Evolutionary conservation across 176 grass and related monocot genomes (phyloP).

Genomic region (Cenchrus americanus): DNA sequence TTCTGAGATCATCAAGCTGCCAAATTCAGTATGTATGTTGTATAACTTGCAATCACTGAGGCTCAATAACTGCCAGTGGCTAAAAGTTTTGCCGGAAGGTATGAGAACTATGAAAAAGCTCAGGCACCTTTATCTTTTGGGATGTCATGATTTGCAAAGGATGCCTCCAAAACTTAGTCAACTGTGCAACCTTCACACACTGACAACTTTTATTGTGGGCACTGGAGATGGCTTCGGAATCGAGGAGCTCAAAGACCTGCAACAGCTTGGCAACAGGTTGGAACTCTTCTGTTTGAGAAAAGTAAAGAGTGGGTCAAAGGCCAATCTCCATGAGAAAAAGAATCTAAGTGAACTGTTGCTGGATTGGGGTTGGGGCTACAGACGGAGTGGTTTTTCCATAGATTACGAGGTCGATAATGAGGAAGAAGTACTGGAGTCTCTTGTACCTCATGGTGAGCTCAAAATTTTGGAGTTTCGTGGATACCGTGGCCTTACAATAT

Average conservation of each 20-base stretch:
- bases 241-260: slow-evolving; percentile 6
- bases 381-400: no score
- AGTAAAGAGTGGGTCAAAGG: neutral
- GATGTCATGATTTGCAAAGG: neutral
- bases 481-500: neutral
- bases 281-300: neutral
- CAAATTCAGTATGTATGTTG: neutral
- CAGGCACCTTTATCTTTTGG: slow-evolving; percentile 1
- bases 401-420: neutral
- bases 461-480: neutral
- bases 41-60: slow-evolving; percentile 18
- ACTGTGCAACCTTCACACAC: neutral
- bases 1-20: neutral
- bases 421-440: neutral
- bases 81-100: neutral
- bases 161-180: slow-evolving; percentile 16
- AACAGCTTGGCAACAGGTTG: neutral
- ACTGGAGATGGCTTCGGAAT: neutral
- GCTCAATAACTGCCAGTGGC: rapidly evolving
- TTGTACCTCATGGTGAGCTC: neutral
- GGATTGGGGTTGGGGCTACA: neutral
- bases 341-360: neutral
- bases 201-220: slow-evolving; percentile 21
- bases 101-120: slow-evolving; percentile 1
- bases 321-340: slow-evolving; percentile 13